Conservation (phyloP, 2,329 filamentous ascomycete genomes). For the Aspergillus sp. region DNA sequence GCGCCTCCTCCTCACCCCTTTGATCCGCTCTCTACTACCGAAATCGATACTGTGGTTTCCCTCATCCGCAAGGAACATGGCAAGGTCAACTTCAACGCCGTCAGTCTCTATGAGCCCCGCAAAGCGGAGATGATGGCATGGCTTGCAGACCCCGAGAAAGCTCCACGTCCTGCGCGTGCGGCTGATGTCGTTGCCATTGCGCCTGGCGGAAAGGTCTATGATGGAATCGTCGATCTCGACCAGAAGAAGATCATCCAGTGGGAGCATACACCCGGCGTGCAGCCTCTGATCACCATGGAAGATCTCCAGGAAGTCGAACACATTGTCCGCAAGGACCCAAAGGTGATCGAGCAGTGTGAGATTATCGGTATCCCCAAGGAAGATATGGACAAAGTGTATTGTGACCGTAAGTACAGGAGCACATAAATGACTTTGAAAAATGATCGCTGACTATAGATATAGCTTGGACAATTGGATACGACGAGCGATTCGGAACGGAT, state of each 20-base stretch:
- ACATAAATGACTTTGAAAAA: background rate
- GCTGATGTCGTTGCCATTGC: conserved; percentile 84
- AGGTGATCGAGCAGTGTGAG: conserved; percentile 85
- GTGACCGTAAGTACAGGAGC: conserved; percentile 62
- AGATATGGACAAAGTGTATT: conserved; percentile 95
- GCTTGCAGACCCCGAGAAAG: conserved; percentile 63
- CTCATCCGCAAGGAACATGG: conserved; percentile 68
- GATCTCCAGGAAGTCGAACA: conserved; percentile 79
- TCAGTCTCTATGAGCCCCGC: conserved; percentile 78
- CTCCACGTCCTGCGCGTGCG: conserved; percentile 64
- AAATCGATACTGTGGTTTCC: conserved; percentile 70
- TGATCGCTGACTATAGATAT: conserved; percentile 6
- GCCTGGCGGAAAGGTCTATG: conserved; percentile 73
- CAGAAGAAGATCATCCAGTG: conserved; percentile 67
- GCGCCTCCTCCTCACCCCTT: conserved; percentile 64
- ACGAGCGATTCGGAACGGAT: conserved; percentile 78
- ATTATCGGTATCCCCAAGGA: conserved; percentile 75
- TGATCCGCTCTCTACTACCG: conserved; percentile 69
- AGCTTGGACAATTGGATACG: conserved; percentile 93
- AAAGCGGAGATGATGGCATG: conserved; percentile 81
- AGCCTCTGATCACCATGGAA: conserved; percentile 90
- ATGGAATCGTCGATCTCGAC: conserved; percentile 74
- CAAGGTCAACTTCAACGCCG: conserved; percentile 78
- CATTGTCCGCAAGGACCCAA: conserved; percentile 71
- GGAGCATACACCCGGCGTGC: conserved; percentile 71